Evolutionary conservation across 225 moss, liverwort and hornwort genomes (phyloP).

Genomic region (Straminergon stramineum): DNA sequence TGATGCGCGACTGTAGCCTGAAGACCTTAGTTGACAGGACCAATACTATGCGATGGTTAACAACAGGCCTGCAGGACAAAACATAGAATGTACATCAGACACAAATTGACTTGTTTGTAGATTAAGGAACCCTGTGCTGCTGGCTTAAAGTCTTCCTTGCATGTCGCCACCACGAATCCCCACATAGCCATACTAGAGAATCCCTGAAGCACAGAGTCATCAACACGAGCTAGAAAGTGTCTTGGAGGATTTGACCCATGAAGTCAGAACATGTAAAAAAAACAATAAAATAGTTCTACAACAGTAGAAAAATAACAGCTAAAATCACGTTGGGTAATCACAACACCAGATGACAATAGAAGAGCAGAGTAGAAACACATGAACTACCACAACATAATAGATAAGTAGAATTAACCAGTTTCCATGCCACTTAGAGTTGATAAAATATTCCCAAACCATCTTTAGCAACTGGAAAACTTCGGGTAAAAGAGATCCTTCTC

Average conservation of each 20-base stretch:
- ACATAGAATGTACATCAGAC: neutral
- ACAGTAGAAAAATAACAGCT: neutral
- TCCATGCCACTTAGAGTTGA: conserved; percentile 9
- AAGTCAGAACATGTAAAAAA: conserved; percentile 1
- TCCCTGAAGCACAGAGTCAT: conserved; percentile 15
- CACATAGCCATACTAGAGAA: neutral
- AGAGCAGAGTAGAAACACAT: neutral
- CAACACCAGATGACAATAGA: neutral
- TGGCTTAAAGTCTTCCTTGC: neutral
- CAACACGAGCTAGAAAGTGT: conserved; percentile 14
- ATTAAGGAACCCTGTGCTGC: neutral
- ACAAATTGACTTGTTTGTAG: neutral
- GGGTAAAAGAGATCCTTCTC: conserved; percentile 31
- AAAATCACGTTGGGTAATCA: neutral
- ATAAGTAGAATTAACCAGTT: conserved; percentile 13
- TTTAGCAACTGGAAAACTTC: neutral
- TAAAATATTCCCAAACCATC: neutral
- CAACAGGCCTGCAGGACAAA: neutral
- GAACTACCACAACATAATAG: neutral
- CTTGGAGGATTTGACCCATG: neutral
- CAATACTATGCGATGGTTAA: neutral
- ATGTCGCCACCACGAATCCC: conserved; percentile 9
- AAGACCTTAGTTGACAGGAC: neutral
- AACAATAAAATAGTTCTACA: neutral
- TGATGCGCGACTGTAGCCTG: neutral